Evolutionary conservation across 208 protist species (phyloP), one percentile per base, ranked within the genome.

Genomic region (Leishmania guyanensis): DNA sequence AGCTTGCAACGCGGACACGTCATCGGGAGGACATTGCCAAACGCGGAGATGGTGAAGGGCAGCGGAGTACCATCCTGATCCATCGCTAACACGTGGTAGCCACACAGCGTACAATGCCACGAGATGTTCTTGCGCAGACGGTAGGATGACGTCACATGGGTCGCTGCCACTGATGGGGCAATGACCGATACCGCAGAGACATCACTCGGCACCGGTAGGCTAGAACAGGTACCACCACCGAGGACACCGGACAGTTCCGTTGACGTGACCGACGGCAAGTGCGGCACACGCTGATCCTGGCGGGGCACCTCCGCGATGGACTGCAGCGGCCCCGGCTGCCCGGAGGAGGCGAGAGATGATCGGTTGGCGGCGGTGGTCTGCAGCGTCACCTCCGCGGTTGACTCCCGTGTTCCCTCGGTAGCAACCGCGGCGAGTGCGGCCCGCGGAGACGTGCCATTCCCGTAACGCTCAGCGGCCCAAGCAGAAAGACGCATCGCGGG

Each of bases 41-140:
- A 97, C 69, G 94, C 89, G 12, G 90, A 94, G 17, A 85, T 73
- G 29, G 88, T 78, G 58, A 97, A 84, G 36, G 91, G 90, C 43
- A 97, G 86, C 50, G 92, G 88, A 0, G 80, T 83, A 33, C 94
- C 94, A 36, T 94, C 75, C 48, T 94, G 89, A 78, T 97, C 94
- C 87, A 97, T 95, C 6, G 94, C 91, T 9, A 96, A 83, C 43
- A 96, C 88, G 74, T 92, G 84, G 81, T 97, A 97, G 14, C 89
- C 89, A 65, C 94, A 97, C 76, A 95, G 79, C 46, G 89, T 92
- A 73, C 94, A 97, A 22, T 86, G 85, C 93, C 94, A 97, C 29
- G 94, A 87, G 12, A 95, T 88, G 14, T 90, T 91, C 56, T 90
- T 85, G 50, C 73, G 80, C 22, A 62, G 75, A 12, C 60, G 74